Percentiles rank a stretch among this genome's conserved stretches.
Evolutionary conservation across 1,284 basidiomycete genomes (phyloP).

Genomic region (Ganoderma sp.): DNA sequence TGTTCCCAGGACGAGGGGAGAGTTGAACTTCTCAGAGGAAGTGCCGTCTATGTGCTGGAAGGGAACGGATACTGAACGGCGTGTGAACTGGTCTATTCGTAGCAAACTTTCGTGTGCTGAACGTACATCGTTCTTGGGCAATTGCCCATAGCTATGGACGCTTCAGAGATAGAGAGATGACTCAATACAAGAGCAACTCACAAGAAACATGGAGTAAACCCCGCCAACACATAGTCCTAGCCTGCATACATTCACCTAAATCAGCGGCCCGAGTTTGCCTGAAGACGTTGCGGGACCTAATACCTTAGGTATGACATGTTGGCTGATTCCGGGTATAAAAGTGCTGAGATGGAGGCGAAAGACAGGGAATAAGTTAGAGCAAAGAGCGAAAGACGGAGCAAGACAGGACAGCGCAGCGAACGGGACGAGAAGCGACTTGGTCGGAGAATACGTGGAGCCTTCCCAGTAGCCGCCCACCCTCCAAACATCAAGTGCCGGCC

Average conservation of each 20-base stretch:
- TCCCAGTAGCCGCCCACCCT: constrained; percentile 6
- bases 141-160: constrained; percentile 79
- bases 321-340: background rate
- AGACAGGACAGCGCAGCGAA: background rate
- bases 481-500: background rate
- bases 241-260: constrained; percentile 44
- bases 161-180: constrained; percentile 21
- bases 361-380: constrained; percentile 26
- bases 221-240: constrained; percentile 69
- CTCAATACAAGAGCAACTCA: constrained; percentile 43
- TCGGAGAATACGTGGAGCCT: constrained; percentile 32
- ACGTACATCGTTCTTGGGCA: constrained; percentile 87
- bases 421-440: constrained; percentile 14
- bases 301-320: constrained; percentile 30
- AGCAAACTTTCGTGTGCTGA: background rate
- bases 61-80: constrained; percentile 75
- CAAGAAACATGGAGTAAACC: constrained; percentile 82
- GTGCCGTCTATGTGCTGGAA: constrained; percentile 72
- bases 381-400: constrained; percentile 12
- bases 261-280: constrained; percentile 12
- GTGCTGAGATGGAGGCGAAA: constrained; percentile 17
- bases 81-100: constrained; percentile 3
- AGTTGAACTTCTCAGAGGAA: constrained; percentile 81
- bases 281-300: background rate
- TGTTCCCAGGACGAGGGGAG: constrained; percentile 86